Conservation (phyloP, 2,329 filamentous ascomycete genomes). For the Fusarium sp. region DNA sequence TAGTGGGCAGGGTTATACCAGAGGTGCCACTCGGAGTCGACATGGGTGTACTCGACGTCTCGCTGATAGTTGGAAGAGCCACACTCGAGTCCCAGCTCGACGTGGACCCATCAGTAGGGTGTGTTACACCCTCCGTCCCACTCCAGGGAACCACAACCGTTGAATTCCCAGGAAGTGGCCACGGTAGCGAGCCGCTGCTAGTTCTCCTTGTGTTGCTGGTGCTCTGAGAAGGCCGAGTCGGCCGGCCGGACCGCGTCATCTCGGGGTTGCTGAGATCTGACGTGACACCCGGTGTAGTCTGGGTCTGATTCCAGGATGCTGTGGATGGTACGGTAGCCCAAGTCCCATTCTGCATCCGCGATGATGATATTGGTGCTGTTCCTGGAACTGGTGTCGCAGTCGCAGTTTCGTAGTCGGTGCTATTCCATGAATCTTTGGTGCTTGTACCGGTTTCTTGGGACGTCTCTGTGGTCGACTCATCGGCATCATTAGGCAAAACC, state of each 20-base stretch:
- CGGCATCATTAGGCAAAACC: not conserved
- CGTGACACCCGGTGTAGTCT: conserved; percentile 5
- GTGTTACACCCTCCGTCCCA: conserved; percentile 12
- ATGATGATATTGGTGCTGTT: conserved; percentile 11
- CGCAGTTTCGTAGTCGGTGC: not conserved
- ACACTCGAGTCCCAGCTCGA: conserved; percentile 39
- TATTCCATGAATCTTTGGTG: conserved; percentile 16
- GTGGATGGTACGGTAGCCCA: conserved; percentile 1
- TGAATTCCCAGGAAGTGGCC: conserved; percentile 28
- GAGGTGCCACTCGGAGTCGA: not conserved
- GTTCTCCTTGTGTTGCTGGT: not conserved
- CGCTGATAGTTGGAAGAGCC: no score
- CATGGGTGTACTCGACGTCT: no score
- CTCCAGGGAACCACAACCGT: conserved; percentile 22
- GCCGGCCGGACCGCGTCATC: conserved; percentile 15
- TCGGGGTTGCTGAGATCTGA: conserved; percentile 15
- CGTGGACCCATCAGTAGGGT: conserved; percentile 14
- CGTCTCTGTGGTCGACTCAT: not conserved
- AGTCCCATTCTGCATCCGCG: not conserved
- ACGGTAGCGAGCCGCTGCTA: conserved; percentile 19
- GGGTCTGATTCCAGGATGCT: conserved; percentile 8
- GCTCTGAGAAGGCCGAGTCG: not conserved
- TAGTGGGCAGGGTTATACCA: no score
- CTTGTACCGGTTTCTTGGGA: not conserved
- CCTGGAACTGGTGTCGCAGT: not conserved